Conservation (phyloP, 805 yeast genomes). For the Saturnispora silvae region DNA sequence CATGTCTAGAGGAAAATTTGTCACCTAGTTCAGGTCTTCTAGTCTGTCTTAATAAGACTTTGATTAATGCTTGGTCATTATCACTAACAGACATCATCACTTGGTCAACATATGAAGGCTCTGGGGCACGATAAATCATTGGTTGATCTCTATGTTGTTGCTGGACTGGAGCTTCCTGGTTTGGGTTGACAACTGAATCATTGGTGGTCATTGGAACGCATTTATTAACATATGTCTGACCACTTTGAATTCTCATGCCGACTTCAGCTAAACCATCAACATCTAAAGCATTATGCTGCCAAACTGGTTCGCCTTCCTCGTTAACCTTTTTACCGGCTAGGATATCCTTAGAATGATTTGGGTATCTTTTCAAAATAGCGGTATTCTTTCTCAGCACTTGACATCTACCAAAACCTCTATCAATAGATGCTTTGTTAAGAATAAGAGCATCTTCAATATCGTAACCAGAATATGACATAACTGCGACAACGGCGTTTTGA, state of each 20-base stretch:
- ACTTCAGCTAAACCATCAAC: conserved; percentile 96
- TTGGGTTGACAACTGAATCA: conserved; percentile 42
- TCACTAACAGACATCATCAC: conserved; percentile 96
- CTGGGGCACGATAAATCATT: conserved; percentile 86
- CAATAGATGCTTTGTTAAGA: conserved; percentile 83
- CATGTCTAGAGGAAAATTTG: conserved; percentile 94
- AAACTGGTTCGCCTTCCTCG: conserved; percentile 69
- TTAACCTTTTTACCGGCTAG: conserved; percentile 87
- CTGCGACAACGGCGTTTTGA: conserved; percentile 97
- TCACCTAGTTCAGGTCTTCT: conserved; percentile 97
- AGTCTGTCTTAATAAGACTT: conserved; percentile 86
- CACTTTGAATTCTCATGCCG: conserved; percentile 81
- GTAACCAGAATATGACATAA: conserved; percentile 97
- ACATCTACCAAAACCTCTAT: conserved; percentile 96
- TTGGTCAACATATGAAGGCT: conserved; percentile 89
- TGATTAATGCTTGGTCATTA: conserved; percentile 87
- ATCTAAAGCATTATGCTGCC: conserved; percentile 79
- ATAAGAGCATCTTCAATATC: conserved; percentile 99
- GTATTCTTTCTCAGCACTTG: conserved; percentile 92
- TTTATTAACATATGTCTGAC: conserved; percentile 90
- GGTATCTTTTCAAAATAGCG: conserved; percentile 78
- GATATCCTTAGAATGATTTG: conserved; percentile 87
- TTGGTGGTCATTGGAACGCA: conserved; percentile 82
- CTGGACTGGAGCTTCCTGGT: conserved; percentile 15
- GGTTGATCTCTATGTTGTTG: conserved; percentile 81